Evolutionary conservation across 2,329 filamentous ascomycete species (phyloP).

Genomic region (Arthroderma uncinatum): DNA sequence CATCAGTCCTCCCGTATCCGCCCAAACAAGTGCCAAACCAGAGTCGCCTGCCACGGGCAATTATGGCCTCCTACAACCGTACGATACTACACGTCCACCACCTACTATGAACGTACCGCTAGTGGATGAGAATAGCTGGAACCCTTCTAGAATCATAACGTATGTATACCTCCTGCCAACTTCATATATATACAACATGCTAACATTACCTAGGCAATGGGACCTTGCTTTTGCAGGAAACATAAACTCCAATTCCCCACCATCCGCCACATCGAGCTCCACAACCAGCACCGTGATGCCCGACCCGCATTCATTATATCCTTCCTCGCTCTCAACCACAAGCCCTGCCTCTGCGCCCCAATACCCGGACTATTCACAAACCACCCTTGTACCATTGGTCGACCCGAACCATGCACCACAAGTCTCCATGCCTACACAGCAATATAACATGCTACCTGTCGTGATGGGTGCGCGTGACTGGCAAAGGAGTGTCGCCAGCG

Average conservation of each 20-base stretch:
- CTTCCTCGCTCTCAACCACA: not conserved
- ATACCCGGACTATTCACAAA: not conserved
- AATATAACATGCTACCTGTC: slow-evolving; percentile 20
- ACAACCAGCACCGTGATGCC: not conserved
- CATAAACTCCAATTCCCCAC: slow-evolving; percentile 34
- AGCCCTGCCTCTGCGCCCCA: not conserved
- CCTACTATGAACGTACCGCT: slow-evolving; percentile 42
- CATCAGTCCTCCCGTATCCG: slow-evolving; percentile 70
- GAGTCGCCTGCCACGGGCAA: slow-evolving; percentile 59
- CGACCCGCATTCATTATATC: not conserved
- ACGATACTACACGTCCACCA: slow-evolving; percentile 22
- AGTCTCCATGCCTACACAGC: slow-evolving; percentile 26
- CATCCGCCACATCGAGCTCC: slow-evolving; percentile 29
- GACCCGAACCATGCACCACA: slow-evolving; percentile 19
- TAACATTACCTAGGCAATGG: slow-evolving; percentile 59
- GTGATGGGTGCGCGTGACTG: slow-evolving; percentile 37
- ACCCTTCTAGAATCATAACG: slow-evolving; percentile 82
- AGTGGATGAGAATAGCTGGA: slow-evolving; percentile 63
- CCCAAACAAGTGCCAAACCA: slow-evolving; percentile 58
- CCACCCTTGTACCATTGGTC: not conserved
- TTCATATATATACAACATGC: not conserved
- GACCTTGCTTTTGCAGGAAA: slow-evolving; percentile 83
- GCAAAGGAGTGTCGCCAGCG: slow-evolving; percentile 40
- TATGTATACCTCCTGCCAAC: slow-evolving; percentile 41
- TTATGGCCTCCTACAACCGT: slow-evolving; percentile 28